A percentile compares a stretch with the other conserved stretches of the same genome.
Evolutionary conservation across 306 rosid species (phyloP).

Genomic region (Citrullus amarus): DNA sequence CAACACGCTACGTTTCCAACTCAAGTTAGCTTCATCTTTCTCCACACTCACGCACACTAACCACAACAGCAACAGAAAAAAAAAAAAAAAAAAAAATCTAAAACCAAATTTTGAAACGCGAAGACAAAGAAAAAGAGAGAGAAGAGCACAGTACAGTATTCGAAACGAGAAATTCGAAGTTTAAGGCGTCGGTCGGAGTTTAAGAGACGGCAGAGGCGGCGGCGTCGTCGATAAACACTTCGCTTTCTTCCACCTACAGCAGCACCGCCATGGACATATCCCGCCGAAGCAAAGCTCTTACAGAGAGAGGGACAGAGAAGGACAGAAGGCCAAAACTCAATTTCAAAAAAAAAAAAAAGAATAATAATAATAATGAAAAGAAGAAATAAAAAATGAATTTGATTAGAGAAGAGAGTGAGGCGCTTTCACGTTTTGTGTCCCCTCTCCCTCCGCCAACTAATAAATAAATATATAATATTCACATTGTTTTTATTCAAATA

Average conservation of each 20-base stretch:
- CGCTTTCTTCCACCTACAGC: not conserved
- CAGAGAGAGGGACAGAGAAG: constrained; percentile 1
- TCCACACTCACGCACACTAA: not conserved
- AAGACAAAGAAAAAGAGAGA: not conserved
- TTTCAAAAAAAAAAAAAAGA: not conserved
- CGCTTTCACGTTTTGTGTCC: constrained; percentile 44
- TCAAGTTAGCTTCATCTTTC: not conserved
- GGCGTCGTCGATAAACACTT: not conserved
- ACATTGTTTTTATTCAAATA: not conserved
- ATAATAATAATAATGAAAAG: not conserved
- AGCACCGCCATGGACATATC: not conserved
- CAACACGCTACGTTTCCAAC: not conserved
- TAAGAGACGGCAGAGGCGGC: not conserved
- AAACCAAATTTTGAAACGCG: not conserved
- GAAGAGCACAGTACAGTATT: constrained; percentile 1
- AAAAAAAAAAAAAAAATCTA: not conserved
- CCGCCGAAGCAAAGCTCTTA: constrained; percentile 3
- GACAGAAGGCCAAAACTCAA: constrained; percentile 9
- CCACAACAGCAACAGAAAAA: not conserved
- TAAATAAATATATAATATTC: not conserved
- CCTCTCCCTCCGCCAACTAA: constrained; percentile 17
- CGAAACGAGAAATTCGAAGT: not conserved
- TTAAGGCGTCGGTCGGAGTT: too few relatives aligned
- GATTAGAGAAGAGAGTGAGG: constrained; percentile 19
- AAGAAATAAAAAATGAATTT: constrained; percentile 2